phyloP scores from a whole-genome alignment of 208 protist genomes.

The Crithidia thermophila region DNA sequence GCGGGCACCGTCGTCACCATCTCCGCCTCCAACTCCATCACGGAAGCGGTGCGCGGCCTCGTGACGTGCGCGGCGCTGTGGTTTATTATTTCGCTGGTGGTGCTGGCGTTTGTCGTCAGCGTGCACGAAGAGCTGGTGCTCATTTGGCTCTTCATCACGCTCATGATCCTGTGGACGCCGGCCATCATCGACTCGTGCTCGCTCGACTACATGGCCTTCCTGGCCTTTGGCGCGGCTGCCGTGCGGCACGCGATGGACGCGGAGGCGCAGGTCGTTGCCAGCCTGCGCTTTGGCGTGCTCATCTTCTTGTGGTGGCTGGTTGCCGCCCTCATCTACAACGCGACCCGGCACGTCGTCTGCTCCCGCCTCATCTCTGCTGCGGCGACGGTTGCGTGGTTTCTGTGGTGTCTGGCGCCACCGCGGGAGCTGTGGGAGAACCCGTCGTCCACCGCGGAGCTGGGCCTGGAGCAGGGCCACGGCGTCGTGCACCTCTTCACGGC shows the following conservation, averaged over 20 bases:
- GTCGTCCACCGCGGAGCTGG: slow-evolving; percentile 13
- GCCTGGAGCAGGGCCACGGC: slow-evolving; percentile 13
- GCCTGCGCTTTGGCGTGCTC: slow-evolving; percentile 47
- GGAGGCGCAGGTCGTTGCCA: slow-evolving; percentile 36
- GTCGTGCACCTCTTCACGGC: slow-evolving; percentile 27
- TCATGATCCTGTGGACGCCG: slow-evolving; percentile 82
- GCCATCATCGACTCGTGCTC: slow-evolving; percentile 83
- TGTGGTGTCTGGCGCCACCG: slow-evolving; percentile 25
- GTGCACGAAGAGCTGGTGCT: slow-evolving; percentile 88
- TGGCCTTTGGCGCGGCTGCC: slow-evolving; percentile 43
- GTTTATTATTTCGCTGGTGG: slow-evolving; percentile 54
- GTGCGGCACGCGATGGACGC: slow-evolving; percentile 51
- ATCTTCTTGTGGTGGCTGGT: slow-evolving; percentile 75
- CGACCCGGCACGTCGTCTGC: slow-evolving; percentile 38
- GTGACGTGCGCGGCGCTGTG: slow-evolving; percentile 56
- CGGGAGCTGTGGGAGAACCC: slow-evolving; percentile 25
- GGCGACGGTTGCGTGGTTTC: slow-evolving; percentile 31
- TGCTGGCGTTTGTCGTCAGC: slow-evolving; percentile 78
- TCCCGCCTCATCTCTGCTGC: slow-evolving; percentile 62
- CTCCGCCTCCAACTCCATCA: slow-evolving; percentile 47
- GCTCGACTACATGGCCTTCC: slow-evolving; percentile 66
- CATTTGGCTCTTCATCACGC: slow-evolving; percentile 80
- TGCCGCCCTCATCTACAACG: slow-evolving; percentile 49
- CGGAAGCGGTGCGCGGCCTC: slow-evolving; percentile 51
- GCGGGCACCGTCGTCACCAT: slow-evolving; percentile 65